phyloP scores from a whole-genome alignment of 805 yeast genomes.

The Debaryomyces maramus region DNA sequence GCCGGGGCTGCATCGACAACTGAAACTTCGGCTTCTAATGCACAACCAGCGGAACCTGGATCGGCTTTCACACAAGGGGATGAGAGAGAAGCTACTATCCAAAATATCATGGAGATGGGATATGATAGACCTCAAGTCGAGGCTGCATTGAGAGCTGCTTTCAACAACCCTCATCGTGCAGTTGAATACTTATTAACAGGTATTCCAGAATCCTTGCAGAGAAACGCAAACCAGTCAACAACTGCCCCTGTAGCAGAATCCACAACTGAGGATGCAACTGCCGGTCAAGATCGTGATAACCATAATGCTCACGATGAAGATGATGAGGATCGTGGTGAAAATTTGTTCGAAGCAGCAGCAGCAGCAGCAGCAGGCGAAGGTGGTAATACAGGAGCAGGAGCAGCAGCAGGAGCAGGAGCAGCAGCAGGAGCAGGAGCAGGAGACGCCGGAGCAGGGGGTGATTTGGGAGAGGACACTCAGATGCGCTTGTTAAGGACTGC shows the following conservation, averaged over 20 bases:
- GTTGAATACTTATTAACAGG: slow-evolving; percentile 93
- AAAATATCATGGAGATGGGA: slow-evolving; percentile 93
- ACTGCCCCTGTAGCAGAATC: slow-evolving; percentile 23
- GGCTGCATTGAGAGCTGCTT: slow-evolving; percentile 90
- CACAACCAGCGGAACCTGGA: slow-evolving; percentile 25
- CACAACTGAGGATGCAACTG: slow-evolving; percentile 18
- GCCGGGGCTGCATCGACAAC: slow-evolving; percentile 9
- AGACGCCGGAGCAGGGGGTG: slow-evolving; percentile 39
- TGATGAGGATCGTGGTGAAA: slow-evolving; percentile 37
- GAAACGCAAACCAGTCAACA: slow-evolving; percentile 24
- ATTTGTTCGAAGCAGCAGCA: slow-evolving; percentile 56
- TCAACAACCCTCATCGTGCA: slow-evolving; percentile 96
- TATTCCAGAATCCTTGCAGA: slow-evolving; percentile 65
- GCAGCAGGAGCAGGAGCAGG: slow-evolving; percentile 32
- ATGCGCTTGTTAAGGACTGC: slow-evolving; percentile 66
- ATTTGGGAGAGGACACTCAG: slow-evolving; percentile 46
- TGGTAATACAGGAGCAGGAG: slow-evolving; percentile 32
- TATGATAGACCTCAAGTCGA: slow-evolving; percentile 86
- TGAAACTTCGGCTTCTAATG: too few species aligned
- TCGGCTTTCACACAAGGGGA: slow-evolving; percentile 76
- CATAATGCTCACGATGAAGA: slow-evolving; percentile 33
- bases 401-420: slow-evolving; percentile 20
- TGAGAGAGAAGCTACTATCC: slow-evolving; percentile 74
- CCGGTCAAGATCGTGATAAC: slow-evolving; percentile 16
- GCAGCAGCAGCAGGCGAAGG: slow-evolving; percentile 29